These are phyloP conservation scores for Monosporascus sp. DNA, from an alignment of 2,329 filamentous ascomycete species.

Conservation along the genomic window DNA sequence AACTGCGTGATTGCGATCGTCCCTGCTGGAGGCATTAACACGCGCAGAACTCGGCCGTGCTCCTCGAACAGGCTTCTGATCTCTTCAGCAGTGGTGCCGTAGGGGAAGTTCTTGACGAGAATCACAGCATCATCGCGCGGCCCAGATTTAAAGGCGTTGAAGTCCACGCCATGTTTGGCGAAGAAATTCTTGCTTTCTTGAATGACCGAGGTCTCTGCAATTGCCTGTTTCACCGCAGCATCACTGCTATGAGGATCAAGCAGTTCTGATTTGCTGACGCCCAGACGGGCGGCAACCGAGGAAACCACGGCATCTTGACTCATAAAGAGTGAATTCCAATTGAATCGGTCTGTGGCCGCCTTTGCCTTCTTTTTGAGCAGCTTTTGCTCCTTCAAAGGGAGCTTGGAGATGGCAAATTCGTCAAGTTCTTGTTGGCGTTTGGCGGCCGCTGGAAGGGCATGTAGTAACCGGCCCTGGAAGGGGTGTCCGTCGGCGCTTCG, in stretches of 20 bases:
- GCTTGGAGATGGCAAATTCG: slow-evolving; percentile 82
- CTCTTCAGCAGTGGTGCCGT: slow-evolving; percentile 73
- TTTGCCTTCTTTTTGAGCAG: slow-evolving; percentile 81
- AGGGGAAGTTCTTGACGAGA: slow-evolving; percentile 91
- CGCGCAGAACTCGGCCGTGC: slow-evolving; percentile 71
- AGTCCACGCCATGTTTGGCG: slow-evolving; percentile 76
- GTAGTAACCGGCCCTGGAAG: slow-evolving; percentile 88
- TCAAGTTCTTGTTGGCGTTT: slow-evolving; percentile 80
- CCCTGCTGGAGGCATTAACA: slow-evolving; percentile 87
- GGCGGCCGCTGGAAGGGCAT: slow-evolving; percentile 77
- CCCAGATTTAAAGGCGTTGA: slow-evolving; percentile 83
- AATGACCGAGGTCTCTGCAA: slow-evolving; percentile 93
- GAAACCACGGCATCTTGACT: slow-evolving; percentile 92
- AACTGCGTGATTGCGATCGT: slow-evolving; percentile 95
- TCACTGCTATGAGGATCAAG: slow-evolving; percentile 94
- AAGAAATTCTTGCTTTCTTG: slow-evolving; percentile 96
- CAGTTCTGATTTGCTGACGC: slow-evolving; percentile 84
- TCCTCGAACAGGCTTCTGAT: slow-evolving; percentile 77
- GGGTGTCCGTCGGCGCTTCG: slow-evolving; percentile 73
- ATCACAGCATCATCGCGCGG: slow-evolving; percentile 83
- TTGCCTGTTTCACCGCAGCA: slow-evolving; percentile 91
- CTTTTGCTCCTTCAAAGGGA: slow-evolving; percentile 92
- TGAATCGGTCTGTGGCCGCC: slow-evolving; percentile 74
- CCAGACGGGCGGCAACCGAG: slow-evolving; percentile 79
- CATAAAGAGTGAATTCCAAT: slow-evolving; percentile 99